phyloP scores from a whole-genome alignment of 768 basidiomycete species.

The Lactifluus rugatus region DNA sequence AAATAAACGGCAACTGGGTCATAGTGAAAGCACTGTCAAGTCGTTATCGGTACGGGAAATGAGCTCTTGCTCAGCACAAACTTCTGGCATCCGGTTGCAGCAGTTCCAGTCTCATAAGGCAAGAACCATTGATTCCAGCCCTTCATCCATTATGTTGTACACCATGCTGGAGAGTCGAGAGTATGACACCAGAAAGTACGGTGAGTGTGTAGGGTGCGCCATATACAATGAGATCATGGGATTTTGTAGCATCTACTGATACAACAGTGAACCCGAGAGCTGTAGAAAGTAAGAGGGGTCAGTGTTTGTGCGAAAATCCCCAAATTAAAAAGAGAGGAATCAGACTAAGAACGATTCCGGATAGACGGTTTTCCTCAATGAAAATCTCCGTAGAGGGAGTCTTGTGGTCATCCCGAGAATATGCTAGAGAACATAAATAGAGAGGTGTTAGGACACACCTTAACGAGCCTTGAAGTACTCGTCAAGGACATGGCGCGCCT shows the following conservation, averaged over 20 bases:
- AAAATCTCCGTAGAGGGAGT: slow-evolving; percentile 86
- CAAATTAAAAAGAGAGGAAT: slow-evolving; percentile 24
- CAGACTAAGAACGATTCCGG: slow-evolving; percentile 89
- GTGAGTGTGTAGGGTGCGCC: not conserved
- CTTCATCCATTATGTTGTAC: not conserved
- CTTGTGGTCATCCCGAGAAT: slow-evolving; percentile 66
- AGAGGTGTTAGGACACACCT: slow-evolving; percentile 27
- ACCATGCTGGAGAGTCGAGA: not conserved
- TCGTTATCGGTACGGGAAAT: not conserved
- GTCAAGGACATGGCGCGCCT: slow-evolving; percentile 87
- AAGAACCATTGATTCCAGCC: not conserved
- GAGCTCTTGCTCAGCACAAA: not conserved
- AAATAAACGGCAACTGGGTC: not conserved
- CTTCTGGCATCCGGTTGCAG: not conserved
- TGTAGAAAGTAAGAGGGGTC: not conserved
- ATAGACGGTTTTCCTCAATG: slow-evolving; percentile 69
- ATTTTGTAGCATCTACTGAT: slow-evolving; percentile 13
- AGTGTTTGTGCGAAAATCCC: not conserved
- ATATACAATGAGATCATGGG: not conserved
- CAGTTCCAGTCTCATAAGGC: not conserved
- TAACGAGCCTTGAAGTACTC: slow-evolving; percentile 96
- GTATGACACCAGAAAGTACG: not conserved
- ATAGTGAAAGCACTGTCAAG: not conserved
- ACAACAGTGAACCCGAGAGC: slow-evolving; percentile 1
- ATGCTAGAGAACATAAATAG: not conserved